Percentiles rank a stretch among this genome's conserved stretches.
Evolutionary conservation across 768 basidiomycete species (phyloP).

Genomic region (Boletus rubroflammeus): DNA sequence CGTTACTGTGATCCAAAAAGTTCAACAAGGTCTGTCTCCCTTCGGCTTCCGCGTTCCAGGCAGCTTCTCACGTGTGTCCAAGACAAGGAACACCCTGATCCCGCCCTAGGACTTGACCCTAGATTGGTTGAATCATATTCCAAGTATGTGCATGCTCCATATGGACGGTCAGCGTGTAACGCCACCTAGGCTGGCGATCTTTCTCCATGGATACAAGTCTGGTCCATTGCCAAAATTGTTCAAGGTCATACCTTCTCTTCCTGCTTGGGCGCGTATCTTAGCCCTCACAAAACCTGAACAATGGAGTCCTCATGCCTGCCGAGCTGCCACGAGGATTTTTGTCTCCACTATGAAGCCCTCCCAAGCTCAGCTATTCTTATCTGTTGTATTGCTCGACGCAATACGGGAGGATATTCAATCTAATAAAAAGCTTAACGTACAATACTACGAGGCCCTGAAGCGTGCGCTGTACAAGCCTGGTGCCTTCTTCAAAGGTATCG

Average conservation of each 20-base stretch:
- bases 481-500: constrained; percentile 96
- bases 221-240: constrained; percentile 95
- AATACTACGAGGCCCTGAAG: constrained; percentile 92
- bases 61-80: constrained; percentile 4
- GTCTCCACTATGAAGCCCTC: constrained; percentile 95
- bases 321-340: constrained; percentile 91
- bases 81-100: constrained; percentile 64
- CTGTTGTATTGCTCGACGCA: constrained; percentile 87
- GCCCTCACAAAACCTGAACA: constrained; percentile 88
- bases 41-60: neutral
- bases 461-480: constrained; percentile 93
- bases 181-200: constrained; percentile 67
- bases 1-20: constrained; percentile 55
- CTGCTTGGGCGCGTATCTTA: constrained; percentile 93
- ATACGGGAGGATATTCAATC: constrained; percentile 84
- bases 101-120: constrained; percentile 84
- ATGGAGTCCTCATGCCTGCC: constrained; percentile 95
- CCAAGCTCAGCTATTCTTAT: constrained; percentile 88
- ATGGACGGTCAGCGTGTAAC: constrained; percentile 3
- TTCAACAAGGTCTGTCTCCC: constrained; percentile 47
- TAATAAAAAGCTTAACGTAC: constrained; percentile 87
- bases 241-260: constrained; percentile 95
- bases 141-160: constrained; percentile 59
- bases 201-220: constrained; percentile 87
- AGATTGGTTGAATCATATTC: constrained; percentile 90